Evolutionary conservation across 208 protist genomes (phyloP).

Genomic region (Paratrypanosoma confusum): DNA sequence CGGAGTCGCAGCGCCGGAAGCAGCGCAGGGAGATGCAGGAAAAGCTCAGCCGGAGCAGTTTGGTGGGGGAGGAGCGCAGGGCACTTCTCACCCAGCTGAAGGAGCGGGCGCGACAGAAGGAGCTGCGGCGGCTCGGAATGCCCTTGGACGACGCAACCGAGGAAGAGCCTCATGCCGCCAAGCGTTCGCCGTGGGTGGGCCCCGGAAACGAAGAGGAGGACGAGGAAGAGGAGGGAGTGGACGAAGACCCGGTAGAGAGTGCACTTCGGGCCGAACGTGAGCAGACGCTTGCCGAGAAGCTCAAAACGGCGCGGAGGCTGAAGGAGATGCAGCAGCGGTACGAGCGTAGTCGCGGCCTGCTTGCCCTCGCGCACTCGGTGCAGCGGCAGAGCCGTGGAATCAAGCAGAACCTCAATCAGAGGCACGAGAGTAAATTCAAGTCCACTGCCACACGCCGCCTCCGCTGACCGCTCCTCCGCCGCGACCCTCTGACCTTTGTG

Average conservation of each 20-base stretch:
- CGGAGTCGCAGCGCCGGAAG: slow-evolving; percentile 48
- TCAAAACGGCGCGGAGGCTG: slow-evolving; percentile 34
- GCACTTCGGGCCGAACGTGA: slow-evolving; percentile 26
- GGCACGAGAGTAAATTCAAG: slow-evolving; percentile 65
- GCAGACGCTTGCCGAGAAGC: slow-evolving; percentile 27
- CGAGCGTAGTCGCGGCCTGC: slow-evolving; percentile 68
- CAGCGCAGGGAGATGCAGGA: slow-evolving; percentile 64
- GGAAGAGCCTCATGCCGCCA: too few species aligned
- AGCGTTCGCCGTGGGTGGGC: background rate
- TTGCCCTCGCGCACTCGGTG: slow-evolving; percentile 64
- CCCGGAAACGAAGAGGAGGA: slow-evolving; percentile 3
- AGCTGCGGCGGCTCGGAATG: slow-evolving; percentile 47
- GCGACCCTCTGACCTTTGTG: too few species aligned
- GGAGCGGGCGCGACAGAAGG: slow-evolving; percentile 50
- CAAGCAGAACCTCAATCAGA: slow-evolving; percentile 46
- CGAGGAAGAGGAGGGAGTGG: slow-evolving; percentile 14
- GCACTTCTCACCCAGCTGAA: slow-evolving; percentile 28
- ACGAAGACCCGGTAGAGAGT: slow-evolving; percentile 35
- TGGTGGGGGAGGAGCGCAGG: slow-evolving; percentile 18
- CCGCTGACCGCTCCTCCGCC: slow-evolving; percentile 16
- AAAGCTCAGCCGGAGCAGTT: slow-evolving; percentile 28
- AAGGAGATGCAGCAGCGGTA: slow-evolving; percentile 73
- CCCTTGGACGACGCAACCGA: too few species aligned
- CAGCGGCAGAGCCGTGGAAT: slow-evolving; percentile 68
- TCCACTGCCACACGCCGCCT: slow-evolving; percentile 35